phyloP scores from a whole-genome alignment of 1,139 yeast genomes.

The Hyphopichia burtonii region DNA sequence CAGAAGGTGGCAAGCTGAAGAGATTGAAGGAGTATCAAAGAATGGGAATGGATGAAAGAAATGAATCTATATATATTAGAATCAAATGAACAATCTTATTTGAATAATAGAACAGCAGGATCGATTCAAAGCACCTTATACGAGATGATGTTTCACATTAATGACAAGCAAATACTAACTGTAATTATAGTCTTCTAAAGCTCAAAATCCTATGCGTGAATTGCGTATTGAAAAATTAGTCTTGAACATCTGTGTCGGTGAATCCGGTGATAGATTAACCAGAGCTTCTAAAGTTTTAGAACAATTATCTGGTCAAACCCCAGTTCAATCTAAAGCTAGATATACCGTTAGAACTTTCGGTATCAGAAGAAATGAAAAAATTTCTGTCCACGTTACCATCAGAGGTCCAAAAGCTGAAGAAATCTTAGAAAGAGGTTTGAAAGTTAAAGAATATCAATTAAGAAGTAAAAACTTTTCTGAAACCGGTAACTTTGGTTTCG shows the following conservation, averaged over 20 bases:
- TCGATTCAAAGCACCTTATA: too few species aligned
- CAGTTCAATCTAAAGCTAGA: conserved; percentile 99
- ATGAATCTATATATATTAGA: too few species aligned
- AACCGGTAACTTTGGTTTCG: conserved; percentile 99
- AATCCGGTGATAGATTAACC: conserved; percentile 99
- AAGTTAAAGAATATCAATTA: conserved; percentile 99
- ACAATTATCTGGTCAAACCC: conserved; percentile 99
- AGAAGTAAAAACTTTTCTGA: conserved; percentile 91
- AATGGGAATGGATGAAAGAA: too few species aligned
- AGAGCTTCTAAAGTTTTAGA: conserved; percentile 99
- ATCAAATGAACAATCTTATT: too few species aligned
- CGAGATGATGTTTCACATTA: too few species aligned
- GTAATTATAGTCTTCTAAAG: conserved; percentile 29
- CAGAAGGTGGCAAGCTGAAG: too few species aligned
- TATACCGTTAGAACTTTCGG: conserved; percentile 99
- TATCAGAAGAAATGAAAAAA: conserved; percentile 99
- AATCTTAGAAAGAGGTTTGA: conserved; percentile 99
- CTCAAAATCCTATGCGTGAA: conserved; percentile 86
- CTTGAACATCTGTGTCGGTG: conserved; percentile 99
- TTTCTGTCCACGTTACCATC: conserved; percentile 98
- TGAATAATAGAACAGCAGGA: too few species aligned
- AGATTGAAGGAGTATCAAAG: too few species aligned
- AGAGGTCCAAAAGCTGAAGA: conserved; percentile 99
- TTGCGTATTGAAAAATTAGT: conserved; percentile 99
- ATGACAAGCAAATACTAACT: neutral